Evolutionary conservation across 371 early-diverging fungal genomes (phyloP).

Genomic region (Zychaea mexicana): DNA sequence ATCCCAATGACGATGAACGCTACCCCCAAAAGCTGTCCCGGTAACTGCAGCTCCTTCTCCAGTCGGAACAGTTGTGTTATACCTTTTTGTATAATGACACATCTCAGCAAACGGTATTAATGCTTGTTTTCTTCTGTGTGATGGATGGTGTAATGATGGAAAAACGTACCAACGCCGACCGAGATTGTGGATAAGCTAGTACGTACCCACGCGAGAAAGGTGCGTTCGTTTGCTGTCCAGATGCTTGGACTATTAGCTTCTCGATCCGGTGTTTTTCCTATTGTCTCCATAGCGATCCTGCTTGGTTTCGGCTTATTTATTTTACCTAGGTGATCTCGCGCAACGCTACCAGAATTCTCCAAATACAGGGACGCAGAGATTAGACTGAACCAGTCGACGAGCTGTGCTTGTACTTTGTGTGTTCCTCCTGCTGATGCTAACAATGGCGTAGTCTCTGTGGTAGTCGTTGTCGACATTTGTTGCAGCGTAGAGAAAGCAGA

Average conservation of each 20-base stretch:
- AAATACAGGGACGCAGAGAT: background rate
- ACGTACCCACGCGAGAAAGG: constrained; percentile 4
- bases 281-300: too few relatives aligned
- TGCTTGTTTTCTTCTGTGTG: background rate
- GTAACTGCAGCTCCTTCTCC: background rate
- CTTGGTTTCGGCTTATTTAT: background rate
- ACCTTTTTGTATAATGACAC: background rate
- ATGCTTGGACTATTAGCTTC: too few relatives aligned
- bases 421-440: background rate
- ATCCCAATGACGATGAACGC: background rate
- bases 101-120: background rate
- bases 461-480: background rate
- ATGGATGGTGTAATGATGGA: background rate
- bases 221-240: constrained; percentile 5
- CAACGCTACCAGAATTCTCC: background rate
- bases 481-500: background rate
- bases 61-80: constrained; percentile 4
- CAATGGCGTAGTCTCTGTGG: background rate
- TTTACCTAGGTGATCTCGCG: constrained; percentile 3
- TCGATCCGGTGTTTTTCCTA: too few relatives aligned
- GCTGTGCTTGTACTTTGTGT: background rate
- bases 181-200: constrained; percentile 2
- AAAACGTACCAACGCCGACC: background rate
- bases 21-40: background rate
- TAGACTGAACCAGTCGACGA: background rate